A percentile compares a stretch with the other conserved stretches of the same genome.
phyloP scores from a whole-genome alignment of 2,329 filamentous ascomycete genomes.

The Aspergillus transmontanensis region DNA sequence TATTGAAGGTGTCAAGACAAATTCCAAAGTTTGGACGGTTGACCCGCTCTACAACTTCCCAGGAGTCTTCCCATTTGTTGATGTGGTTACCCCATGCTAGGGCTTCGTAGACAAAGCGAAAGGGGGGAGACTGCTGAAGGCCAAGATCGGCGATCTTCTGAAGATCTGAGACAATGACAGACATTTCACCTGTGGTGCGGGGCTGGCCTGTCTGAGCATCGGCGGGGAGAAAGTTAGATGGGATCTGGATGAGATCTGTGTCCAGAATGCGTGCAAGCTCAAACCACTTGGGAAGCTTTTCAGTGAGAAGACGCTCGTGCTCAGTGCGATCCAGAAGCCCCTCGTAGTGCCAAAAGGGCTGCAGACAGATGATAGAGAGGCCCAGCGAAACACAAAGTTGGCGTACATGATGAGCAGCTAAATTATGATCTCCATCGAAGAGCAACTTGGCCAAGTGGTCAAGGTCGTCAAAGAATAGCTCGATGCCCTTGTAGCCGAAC shows the following conservation, averaged over 20 bases:
- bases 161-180: constrained; percentile 65
- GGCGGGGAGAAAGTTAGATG: constrained; percentile 65
- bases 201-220: constrained; percentile 40
- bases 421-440: constrained; percentile 26
- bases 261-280: constrained; percentile 62
- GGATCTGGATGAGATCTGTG: constrained; percentile 75
- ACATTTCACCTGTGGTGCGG: constrained; percentile 52
- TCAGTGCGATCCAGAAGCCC: constrained; percentile 66
- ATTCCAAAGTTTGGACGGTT: constrained; percentile 73
- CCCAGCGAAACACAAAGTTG: constrained; percentile 44
- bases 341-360: constrained; percentile 79
- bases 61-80: constrained; percentile 72
- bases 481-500: constrained; percentile 39
- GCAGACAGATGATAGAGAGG: constrained; percentile 57
- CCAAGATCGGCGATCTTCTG: constrained; percentile 69
- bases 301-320: constrained; percentile 60
- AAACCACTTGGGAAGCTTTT: constrained; percentile 70
- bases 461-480: constrained; percentile 41
- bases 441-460: constrained; percentile 31
- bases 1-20: constrained; percentile 78
- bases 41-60: constrained; percentile 67
- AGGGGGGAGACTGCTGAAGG: constrained; percentile 54
- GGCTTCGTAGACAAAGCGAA: constrained; percentile 74
- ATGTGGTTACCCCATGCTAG: constrained; percentile 72
- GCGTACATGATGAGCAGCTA: constrained; percentile 47